Evolutionary conservation across 495 filamentous ascomycete species (phyloP).

Genomic region (Podospora pseudopauciseta): DNA sequence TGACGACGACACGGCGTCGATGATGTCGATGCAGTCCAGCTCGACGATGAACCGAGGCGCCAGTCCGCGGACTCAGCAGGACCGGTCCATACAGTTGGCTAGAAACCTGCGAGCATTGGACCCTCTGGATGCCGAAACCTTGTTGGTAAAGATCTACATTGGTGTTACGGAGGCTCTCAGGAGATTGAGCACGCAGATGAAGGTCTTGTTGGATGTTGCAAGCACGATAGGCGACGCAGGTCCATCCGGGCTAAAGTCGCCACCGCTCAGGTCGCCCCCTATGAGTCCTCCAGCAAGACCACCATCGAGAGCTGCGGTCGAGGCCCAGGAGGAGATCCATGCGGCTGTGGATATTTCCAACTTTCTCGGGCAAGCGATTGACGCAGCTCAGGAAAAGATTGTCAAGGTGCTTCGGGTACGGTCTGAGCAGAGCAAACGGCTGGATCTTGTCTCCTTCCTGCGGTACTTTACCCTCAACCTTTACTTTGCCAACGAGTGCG

Average conservation of each 20-base stretch:
- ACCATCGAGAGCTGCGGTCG: slow-evolving; percentile 26
- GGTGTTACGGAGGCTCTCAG: slow-evolving; percentile 82
- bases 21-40: slow-evolving; percentile 69
- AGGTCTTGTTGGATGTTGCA: slow-evolving; percentile 91
- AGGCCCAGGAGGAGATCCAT: slow-evolving; percentile 75
- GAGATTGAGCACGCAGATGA: slow-evolving; percentile 83
- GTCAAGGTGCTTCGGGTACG: slow-evolving; percentile 88
- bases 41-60: slow-evolving; percentile 70
- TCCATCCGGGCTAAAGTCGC: slow-evolving; percentile 40
- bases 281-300: slow-evolving; percentile 44
- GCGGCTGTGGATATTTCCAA: slow-evolving; percentile 87
- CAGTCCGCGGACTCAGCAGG: slow-evolving; percentile 69
- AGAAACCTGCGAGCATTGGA: slow-evolving; percentile 86
- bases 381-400: slow-evolving; percentile 87
- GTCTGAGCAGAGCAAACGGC: slow-evolving; percentile 70
- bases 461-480: slow-evolving; percentile 92
- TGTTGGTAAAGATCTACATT: slow-evolving; percentile 78
- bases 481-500: slow-evolving; percentile 94
- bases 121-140: slow-evolving; percentile 76
- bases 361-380: slow-evolving; percentile 89
- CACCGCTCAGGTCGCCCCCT: slow-evolving; percentile 47
- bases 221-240: slow-evolving; percentile 58
- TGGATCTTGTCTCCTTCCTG: slow-evolving; percentile 75
- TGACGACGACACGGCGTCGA: slow-evolving; percentile 68
- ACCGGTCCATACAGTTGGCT: slow-evolving; percentile 86